phyloP scores from a whole-genome alignment of 495 filamentous ascomycete species.

The Staphylotrichum longicolle region DNA sequence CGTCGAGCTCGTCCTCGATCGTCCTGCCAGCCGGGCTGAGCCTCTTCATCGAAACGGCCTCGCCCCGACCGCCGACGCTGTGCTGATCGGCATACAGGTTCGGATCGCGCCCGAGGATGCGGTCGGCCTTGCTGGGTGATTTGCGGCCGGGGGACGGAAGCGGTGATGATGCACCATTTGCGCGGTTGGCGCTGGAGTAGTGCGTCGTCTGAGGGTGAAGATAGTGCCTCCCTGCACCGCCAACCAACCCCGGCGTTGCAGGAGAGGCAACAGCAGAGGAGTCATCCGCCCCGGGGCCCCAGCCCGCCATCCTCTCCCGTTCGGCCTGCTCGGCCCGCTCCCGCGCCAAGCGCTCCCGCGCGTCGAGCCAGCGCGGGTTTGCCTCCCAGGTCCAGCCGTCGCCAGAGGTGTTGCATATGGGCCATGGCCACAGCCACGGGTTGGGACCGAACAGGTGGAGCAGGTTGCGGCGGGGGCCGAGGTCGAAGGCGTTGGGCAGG shows the following conservation, averaged over 20 bases:
- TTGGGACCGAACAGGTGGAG: conserved; percentile 73
- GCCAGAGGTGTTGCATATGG: conserved; percentile 76
- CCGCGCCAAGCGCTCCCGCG: conserved; percentile 56
- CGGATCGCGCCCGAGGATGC: conserved; percentile 50
- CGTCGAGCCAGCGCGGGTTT: conserved; percentile 66
- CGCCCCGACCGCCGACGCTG: background rate
- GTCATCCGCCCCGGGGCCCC: conserved; percentile 44
- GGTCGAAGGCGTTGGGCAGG: conserved; percentile 88
- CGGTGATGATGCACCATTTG: background rate
- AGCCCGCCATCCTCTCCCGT: conserved; percentile 55
- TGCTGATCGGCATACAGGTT: conserved; percentile 42
- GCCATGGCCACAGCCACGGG: conserved; percentile 72
- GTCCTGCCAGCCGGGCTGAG: conserved; percentile 40
- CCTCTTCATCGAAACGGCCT: conserved; percentile 42
- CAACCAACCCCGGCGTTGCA: no score
- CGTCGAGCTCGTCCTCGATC: conserved; percentile 35
- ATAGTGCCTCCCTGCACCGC: conserved; percentile 38
- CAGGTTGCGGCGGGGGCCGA: conserved; percentile 79
- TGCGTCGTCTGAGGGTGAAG: conserved; percentile 1
- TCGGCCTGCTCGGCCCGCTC: conserved; percentile 60
- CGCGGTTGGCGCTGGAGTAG: conserved; percentile 4
- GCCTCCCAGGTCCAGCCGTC: conserved; percentile 97
- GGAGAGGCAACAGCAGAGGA: background rate
- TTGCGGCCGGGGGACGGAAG: conserved; percentile 18
- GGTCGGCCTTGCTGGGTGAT: conserved; percentile 49